Conservation (phyloP, 495 filamentous ascomycete genomes). For the Penicillium atrosanguineum region DNA sequence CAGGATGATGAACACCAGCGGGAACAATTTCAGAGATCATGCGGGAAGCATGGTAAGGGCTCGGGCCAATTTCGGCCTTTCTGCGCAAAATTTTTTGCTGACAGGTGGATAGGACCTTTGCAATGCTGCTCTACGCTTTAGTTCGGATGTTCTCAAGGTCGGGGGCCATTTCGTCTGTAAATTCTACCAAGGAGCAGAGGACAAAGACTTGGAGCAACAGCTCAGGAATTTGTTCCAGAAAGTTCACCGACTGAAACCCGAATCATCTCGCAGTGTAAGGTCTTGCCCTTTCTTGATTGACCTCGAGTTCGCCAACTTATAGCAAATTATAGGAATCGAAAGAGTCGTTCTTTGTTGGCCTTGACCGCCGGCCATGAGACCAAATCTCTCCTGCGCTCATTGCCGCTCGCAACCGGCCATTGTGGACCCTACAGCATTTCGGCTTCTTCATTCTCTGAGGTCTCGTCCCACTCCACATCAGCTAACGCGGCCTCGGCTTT, state of each 20-base stretch:
- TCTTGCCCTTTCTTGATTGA: neutral
- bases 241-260: constrained; percentile 84
- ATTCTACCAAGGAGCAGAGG: constrained; percentile 89
- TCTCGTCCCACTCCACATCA: constrained; percentile 62
- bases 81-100: constrained; percentile 60
- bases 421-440: constrained; percentile 23
- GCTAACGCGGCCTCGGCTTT: constrained; percentile 66
- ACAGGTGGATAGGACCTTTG: constrained; percentile 70
- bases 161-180: constrained; percentile 94
- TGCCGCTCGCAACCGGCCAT: neutral
- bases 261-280: constrained; percentile 80
- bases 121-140: constrained; percentile 76
- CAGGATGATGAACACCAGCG: constrained; percentile 99
- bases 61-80: neutral
- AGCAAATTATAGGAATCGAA: constrained; percentile 69
- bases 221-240: constrained; percentile 72
- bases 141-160: constrained; percentile 74
- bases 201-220: constrained; percentile 69
- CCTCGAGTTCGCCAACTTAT: constrained; percentile 4
- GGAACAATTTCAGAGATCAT: constrained; percentile 81
- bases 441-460: constrained; percentile 46
- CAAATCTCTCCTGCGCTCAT: neutral
- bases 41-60: constrained; percentile 86
- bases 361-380: constrained; percentile 47
- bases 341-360: constrained; percentile 82